Base-by-base conservation (phyloP, 2,329 filamentous ascomycete species). In the Cladosporium cucumerinum region DNA sequence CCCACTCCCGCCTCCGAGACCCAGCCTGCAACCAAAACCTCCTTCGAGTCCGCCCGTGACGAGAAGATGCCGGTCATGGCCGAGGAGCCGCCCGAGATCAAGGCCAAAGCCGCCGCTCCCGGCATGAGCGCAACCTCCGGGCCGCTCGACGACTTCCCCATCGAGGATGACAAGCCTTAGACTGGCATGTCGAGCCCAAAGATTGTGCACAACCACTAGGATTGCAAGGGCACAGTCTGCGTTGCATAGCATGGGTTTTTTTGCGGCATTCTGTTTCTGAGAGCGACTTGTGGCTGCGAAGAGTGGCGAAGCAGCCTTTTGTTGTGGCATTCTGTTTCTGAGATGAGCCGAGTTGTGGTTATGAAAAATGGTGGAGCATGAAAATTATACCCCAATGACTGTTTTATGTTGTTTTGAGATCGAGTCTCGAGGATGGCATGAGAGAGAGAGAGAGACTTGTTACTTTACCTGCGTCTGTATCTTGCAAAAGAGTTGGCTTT, bases 121-220 rank as follows among this genome's bases (percentile, higher is more conserved):
- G 72, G 72, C 25, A 75, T 75, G 73, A 70, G 69, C 57, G 73
- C 73, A 5, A 75, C 73, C 12, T 72, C 69, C 21, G 73, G 73
- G 6, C 73, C 73, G 12, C 65, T 75, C 14, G 70, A 74, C 46
- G 72, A 74, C 58, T 74, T 71, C 57, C 69, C 69, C 16, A 39
- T 58, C 21, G 36, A 58, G 16, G 55, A 36, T 30, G 55, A 58
- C 36, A 58, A 58, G 34, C 55, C 55, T 25, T 58, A 58, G 55
- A 25, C 34, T 46, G 55, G 55, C 21, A 43, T 58, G 23, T 46
- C 34, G 34, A 14, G n/a, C 2, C 14, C 6, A 1, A 12, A 36
- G 23, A 28, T 16, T 25, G 11, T 26, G 36, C 55, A 46, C 55
- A 46, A 25, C n/a, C 36, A 25, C 16, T 18, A 30, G 51, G 55